These are phyloP conservation scores for Hypoxylon sp. DNA, from an alignment of 2,329 filamentous ascomycete genomes.

Conservation along the genomic window DNA sequence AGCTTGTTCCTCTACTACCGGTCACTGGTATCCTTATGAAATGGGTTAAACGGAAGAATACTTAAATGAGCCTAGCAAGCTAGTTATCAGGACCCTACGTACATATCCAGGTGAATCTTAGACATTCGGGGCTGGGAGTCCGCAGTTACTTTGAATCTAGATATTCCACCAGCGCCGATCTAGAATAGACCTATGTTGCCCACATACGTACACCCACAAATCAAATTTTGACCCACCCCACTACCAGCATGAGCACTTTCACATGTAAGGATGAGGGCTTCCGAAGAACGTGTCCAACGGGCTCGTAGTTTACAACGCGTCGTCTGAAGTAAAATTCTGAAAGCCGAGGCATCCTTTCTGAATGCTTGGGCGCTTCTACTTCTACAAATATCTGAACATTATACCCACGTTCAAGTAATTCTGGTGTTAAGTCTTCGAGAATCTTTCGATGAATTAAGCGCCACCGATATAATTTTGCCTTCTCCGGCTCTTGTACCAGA, in stretches of 20 bases:
- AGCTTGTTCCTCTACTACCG: background rate
- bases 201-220: conserved; percentile 9
- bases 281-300: background rate
- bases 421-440: background rate
- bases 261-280: conserved; percentile 19
- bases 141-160: background rate
- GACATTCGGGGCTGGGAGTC: background rate
- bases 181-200: conserved; percentile 5
- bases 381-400: conserved; percentile 1
- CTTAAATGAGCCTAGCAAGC: background rate
- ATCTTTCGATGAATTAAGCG: background rate
- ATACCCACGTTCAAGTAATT: too few species aligned
- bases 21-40: background rate
- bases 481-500: background rate
- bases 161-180: background rate
- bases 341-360: conserved; percentile 10
- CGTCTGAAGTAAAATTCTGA: background rate
- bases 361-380: background rate
- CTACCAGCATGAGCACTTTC: conserved; percentile 13
- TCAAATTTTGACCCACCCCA: conserved; percentile 5
- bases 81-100: background rate
- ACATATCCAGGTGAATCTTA: background rate
- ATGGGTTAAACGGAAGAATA: background rate
- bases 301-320: background rate
- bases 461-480: conserved; percentile 7